These are phyloP conservation scores for Pseudocercospora vitis DNA, from an alignment of 2,329 filamentous ascomycete genomes.

Conservation along the genomic window DNA sequence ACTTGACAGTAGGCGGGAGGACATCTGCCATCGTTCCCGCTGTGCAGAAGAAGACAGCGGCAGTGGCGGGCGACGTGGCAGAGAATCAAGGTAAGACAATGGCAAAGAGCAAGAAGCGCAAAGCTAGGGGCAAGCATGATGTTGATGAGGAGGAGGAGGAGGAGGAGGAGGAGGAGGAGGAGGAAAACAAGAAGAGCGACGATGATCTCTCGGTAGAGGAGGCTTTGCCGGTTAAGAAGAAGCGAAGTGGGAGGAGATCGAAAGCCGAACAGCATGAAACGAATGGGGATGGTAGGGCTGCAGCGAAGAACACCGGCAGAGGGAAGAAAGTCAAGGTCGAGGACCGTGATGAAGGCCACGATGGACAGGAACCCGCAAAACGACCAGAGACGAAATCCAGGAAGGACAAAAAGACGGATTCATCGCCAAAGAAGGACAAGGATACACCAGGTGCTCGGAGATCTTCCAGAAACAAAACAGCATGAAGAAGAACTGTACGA, in stretches of 20 bases:
- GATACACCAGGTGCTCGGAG: constrained; percentile 26
- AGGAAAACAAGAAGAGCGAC: constrained; percentile 28
- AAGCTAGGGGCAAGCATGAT: too few species aligned
- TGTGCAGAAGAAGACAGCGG: constrained; percentile 78
- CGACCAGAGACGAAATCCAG: constrained; percentile 8
- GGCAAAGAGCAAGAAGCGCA: constrained; percentile 40
- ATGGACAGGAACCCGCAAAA: constrained; percentile 15
- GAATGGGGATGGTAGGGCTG: constrained; percentile 10
- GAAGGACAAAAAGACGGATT: constrained; percentile 15
- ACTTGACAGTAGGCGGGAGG: constrained; percentile 84
- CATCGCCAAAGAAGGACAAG: constrained; percentile 23
- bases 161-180: constrained; percentile 27
- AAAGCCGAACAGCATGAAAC: constrained; percentile 9
- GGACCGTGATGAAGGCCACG: constrained; percentile 10
- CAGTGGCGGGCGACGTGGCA: constrained; percentile 53
- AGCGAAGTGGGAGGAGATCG: constrained; percentile 15
- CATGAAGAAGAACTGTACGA: neutral
- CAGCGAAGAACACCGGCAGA: constrained; percentile 14
- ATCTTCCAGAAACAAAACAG: constrained; percentile 25
- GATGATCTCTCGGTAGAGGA: constrained; percentile 27
- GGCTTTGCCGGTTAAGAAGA: constrained; percentile 27
- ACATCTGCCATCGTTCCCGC: constrained; percentile 86
- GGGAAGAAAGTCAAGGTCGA: constrained; percentile 21
- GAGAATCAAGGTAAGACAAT: constrained; percentile 25
- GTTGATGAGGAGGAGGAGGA: constrained; percentile 30